Evolutionary conservation across 2,329 filamentous ascomycete species (phyloP).

Genomic region (Epicoccum nigrum): DNA sequence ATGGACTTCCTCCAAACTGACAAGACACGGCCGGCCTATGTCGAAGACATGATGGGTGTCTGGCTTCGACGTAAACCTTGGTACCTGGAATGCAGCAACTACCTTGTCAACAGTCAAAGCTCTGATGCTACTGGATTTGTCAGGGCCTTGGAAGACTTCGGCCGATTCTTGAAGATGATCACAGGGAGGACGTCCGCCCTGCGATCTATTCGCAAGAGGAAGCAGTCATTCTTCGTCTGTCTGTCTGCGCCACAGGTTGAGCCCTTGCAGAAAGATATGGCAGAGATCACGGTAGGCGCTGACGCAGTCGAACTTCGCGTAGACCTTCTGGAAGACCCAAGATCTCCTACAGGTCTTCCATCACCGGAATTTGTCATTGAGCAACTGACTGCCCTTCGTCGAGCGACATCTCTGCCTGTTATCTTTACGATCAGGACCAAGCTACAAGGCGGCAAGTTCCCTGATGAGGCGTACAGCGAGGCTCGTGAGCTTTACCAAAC

Average conservation of each 20-base stretch:
- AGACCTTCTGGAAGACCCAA: constrained; percentile 80
- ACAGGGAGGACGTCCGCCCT: constrained; percentile 65
- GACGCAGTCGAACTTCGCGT: constrained; percentile 96
- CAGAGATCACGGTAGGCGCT: constrained; percentile 77
- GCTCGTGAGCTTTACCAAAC: constrained; percentile 76
- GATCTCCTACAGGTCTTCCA: constrained; percentile 62
- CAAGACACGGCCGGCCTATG: constrained; percentile 89
- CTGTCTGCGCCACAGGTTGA: constrained; percentile 80
- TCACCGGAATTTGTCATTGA: constrained; percentile 77
- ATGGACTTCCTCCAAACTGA: constrained; percentile 88
- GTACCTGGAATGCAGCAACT: constrained; percentile 92
- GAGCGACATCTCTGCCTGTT: constrained; percentile 74
- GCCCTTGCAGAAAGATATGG: constrained; percentile 67
- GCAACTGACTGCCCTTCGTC: constrained; percentile 80
- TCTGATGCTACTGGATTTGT: constrained; percentile 58
- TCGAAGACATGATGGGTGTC: constrained; percentile 88
- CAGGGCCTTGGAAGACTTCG: constrained; percentile 70
- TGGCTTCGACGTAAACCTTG: constrained; percentile 88
- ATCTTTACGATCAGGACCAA: constrained; percentile 91
- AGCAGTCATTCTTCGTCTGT: constrained; percentile 89
- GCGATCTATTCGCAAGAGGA: constrained; percentile 65
- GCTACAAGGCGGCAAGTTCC: constrained; percentile 86
- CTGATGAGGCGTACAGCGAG: constrained; percentile 74
- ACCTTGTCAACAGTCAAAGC: constrained; percentile 85
- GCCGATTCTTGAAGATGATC: constrained; percentile 72